Evolutionary conservation across 805 yeast genomes (phyloP), one percentile per base, ranked within the genome.

Genomic region (Saccharomycopsis vini): DNA sequence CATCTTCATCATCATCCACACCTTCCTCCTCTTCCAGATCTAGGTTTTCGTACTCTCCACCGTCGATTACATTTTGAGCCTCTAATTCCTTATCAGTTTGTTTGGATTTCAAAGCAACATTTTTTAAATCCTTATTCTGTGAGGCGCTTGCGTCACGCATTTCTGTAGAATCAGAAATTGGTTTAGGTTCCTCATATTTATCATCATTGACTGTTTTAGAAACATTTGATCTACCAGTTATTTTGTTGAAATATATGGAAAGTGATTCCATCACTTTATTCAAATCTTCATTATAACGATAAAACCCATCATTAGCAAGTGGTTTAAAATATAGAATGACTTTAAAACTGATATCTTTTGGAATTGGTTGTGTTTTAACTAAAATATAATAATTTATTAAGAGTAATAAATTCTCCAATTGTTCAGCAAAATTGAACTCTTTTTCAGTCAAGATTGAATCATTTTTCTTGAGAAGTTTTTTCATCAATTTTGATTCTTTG

Each of bases 341-440:
- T 39, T 67, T 68, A 51, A 77, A 78, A 35, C 72, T 72, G 2
- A 75, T 61, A 37, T 81, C 92, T 49, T 69, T 64, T 0, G 94
- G 87, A 13, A 83, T 43, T 1, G 86, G 83, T 38, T 61, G 68
- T 2, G 59, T 59, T 54, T 87, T 87, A 26, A 80, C 71, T 57
- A 69, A 72, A 3, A 74, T 58, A 55, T 84, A 87, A 57, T 77
- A 87, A 54, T 87, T 92, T 48, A 86, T 78, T 51, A 76, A 79
- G 22, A 68, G 67, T 45, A 80, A 52, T 45, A 81, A 72, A 0
- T 16, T n/a, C n/a, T 23, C 24, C 5, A 38, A 38, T 10, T 36
- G 19, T 9, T 21, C 18, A 15, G 16, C n/a, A 21, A 39, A 43
- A 5, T 23, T 13, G 18, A n/a, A 7, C 16, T 36, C 39, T 16